Conservation (phyloP, 129 eudicot genomes). For the Kitagawia praeruptora region DNA sequence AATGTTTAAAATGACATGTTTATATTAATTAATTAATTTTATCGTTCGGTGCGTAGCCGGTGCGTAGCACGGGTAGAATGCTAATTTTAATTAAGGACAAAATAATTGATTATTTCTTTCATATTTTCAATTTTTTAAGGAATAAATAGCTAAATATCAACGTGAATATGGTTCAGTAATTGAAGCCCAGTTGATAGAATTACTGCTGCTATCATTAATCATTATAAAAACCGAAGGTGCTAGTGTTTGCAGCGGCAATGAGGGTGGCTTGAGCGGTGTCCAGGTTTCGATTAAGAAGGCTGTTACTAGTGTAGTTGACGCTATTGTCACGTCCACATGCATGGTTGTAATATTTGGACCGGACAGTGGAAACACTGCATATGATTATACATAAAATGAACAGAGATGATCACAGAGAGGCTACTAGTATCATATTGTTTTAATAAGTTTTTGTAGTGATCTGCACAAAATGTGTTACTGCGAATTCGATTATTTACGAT, state of each 20-base stretch:
- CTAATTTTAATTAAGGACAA: no score
- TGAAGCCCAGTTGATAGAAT: no score
- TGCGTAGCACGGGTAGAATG: no score
- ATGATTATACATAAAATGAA: background rate
- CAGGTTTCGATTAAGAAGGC: constrained; percentile 7
- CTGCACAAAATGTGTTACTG: background rate
- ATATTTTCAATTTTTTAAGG: no score
- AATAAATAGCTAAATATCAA: no score
- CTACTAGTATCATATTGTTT: background rate
- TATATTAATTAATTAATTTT: no score
- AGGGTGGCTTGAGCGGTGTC: constrained; percentile 1
- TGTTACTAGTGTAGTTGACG: constrained; percentile 2
- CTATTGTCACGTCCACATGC: background rate
- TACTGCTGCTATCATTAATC: no score
- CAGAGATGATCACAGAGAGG: background rate
- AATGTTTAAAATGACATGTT: no score
- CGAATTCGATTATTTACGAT: background rate
- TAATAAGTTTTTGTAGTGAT: no score
- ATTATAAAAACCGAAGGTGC: constrained; percentile 24
- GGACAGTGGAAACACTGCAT: background rate
- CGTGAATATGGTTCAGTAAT: no score
- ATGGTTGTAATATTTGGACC: background rate
- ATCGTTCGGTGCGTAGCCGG: no score
- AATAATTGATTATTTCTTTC: no score
- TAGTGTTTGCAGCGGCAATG: constrained; percentile 6